A percentile compares a stretch with the other conserved stretches of the same genome.
Conservation (phyloP, 208 protist species). For the Leptomonas pyrrhocoris region DNA sequence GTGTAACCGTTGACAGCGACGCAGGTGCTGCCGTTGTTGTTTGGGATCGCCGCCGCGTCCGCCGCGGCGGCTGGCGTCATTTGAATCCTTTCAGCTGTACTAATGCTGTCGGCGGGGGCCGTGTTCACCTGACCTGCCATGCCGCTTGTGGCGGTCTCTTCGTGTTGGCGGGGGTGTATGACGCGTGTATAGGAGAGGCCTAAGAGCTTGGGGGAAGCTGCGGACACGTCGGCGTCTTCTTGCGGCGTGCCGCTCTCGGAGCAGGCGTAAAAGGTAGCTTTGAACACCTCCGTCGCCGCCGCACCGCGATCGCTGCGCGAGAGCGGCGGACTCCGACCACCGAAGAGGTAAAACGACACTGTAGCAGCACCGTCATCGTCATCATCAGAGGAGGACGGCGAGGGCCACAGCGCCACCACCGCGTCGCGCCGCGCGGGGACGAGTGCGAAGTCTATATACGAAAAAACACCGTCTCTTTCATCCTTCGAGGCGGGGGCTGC, state of each 20-base stretch:
- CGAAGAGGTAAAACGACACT: conserved; percentile 10
- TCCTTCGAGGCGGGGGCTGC: background rate
- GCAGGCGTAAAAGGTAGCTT: background rate
- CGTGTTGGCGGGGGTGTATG: background rate
- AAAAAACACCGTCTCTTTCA: background rate
- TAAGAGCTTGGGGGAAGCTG: background rate
- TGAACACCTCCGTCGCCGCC: conserved; percentile 9
- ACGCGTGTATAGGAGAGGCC: conserved; percentile 16
- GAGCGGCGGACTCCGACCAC: background rate
- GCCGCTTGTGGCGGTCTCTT: too few relatives aligned
- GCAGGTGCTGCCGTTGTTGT: conserved; percentile 23
- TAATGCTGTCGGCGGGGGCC: too few relatives aligned
- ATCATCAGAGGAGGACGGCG: too few relatives aligned
- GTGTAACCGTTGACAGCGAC: conserved; percentile 49
- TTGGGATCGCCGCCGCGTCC: background rate
- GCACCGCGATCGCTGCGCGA: background rate
- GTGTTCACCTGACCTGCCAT: too few relatives aligned
- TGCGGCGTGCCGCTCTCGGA: background rate
- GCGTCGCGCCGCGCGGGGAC: conserved; percentile 12
- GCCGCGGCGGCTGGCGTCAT: too few relatives aligned
- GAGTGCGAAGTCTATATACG: background rate
- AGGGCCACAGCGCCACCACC: conserved; percentile 11
- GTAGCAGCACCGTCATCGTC: background rate
- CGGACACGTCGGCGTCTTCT: background rate
- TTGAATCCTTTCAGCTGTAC: too few relatives aligned